Conservation (phyloP, 352 stramenopile species). For the Blastocystis sp. region DNA sequence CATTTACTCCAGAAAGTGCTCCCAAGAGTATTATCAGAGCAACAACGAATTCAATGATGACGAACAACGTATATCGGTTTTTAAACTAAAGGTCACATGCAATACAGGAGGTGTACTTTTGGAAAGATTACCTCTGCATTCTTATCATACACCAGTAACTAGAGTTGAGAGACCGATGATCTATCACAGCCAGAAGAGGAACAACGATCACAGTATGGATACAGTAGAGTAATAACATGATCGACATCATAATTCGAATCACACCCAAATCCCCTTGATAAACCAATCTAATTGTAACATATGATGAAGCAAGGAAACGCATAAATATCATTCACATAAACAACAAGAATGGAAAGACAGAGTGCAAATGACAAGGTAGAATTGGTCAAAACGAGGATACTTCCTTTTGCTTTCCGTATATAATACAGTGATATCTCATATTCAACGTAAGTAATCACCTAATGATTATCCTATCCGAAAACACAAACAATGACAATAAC, state of each 20-base stretch:
- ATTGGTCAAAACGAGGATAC: not conserved
- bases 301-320: not conserved
- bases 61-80: not conserved
- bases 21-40: not conserved
- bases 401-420: not conserved
- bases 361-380: not conserved
- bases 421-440: constrained; percentile 33
- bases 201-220: constrained; percentile 12
- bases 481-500: constrained; percentile 21
- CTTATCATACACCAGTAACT: constrained; percentile 22
- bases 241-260: constrained; percentile 11
- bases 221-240: constrained; percentile 3
- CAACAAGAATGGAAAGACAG: constrained; percentile 21
- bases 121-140: constrained; percentile 14
- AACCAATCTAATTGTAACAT: not conserved
- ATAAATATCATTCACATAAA: constrained; percentile 55
- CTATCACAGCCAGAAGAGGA: not conserved
- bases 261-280: constrained; percentile 26
- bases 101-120: not conserved
- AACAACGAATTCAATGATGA: not conserved
- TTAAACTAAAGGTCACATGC: not conserved
- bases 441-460: constrained; percentile 6
- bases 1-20: not conserved
- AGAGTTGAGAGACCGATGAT: not conserved
- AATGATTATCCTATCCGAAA: not conserved